Conservation (phyloP, 2,329 filamentous ascomycete genomes). For the Ophiostoma sp. region DNA sequence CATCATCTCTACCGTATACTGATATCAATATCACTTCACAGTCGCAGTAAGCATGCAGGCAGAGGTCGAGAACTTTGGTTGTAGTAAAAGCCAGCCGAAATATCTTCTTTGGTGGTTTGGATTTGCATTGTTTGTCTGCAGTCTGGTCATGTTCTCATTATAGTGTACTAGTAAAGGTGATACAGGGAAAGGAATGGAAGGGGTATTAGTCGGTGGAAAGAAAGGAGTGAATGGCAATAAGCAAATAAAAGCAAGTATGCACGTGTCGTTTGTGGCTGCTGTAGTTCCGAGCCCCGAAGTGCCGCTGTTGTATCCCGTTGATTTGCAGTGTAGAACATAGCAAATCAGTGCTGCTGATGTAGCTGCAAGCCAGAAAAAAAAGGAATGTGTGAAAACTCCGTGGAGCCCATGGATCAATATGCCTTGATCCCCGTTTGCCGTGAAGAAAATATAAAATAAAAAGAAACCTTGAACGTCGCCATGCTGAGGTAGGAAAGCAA, state of each 20-base stretch:
- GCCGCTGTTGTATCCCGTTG: not conserved
- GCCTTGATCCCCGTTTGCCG: slow-evolving; percentile 7
- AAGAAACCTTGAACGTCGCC: slow-evolving; percentile 10
- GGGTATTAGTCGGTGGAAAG: not conserved
- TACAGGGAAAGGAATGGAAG: slow-evolving; percentile 18
- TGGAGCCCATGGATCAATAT: slow-evolving; percentile 5
- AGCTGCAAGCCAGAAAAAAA: not conserved
- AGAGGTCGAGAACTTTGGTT: not conserved
- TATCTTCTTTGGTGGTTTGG: not conserved
- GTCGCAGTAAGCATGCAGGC: not conserved
- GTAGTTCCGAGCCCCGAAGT: not conserved
- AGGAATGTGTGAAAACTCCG: slow-evolving; percentile 16
- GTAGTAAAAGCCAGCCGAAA: not conserved
- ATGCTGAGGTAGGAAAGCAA: slow-evolving; percentile 22
- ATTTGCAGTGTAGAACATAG: not conserved
- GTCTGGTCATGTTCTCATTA: slow-evolving; percentile 20
- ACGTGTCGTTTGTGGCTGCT: not conserved
- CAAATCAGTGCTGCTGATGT: not conserved
- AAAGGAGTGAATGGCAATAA: slow-evolving; percentile 16
- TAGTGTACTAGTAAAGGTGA: slow-evolving; percentile 2
- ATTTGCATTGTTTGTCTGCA: slow-evolving; percentile 7
- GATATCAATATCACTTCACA: not conserved
- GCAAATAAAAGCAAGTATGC: not conserved
- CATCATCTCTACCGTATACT: not conserved
- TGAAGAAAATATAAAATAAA: not conserved